Base-by-base conservation (phyloP, 306 rosid species). In the Trichosanthes truncata region DNA sequence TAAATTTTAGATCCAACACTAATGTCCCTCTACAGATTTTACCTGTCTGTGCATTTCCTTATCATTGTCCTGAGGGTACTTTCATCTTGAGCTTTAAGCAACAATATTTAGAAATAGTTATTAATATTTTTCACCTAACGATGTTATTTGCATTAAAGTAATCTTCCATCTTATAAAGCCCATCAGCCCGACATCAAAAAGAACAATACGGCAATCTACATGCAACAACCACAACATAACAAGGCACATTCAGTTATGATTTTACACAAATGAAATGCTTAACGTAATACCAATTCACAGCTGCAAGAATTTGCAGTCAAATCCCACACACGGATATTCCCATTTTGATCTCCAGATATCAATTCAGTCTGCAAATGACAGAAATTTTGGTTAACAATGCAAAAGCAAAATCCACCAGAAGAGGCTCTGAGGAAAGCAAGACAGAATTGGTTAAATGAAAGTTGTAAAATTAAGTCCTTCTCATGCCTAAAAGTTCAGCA, bases 271-370 rank as follows among this genome's bases (percentile, higher is more conserved):
- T 36, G n/a, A 78, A 18, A 75, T 43, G 35, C 73, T 25, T 35
- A 82, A 40, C 61, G 46, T 29, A 79, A 45, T 93, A 96, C 99
- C 98, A 96, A 77, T 89, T 96, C 99, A 62, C 99, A 96, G 84
- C 99, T 93, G 88, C 99, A 96, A 60, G 98, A 93, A 82, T 96
- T 96, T 74, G 98, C 99, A 20, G 99, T 96, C 90, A 96, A 90
- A 84, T 96, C 99, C 99, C 99, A 96, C 75, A 96, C 99, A 77
- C 98, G 97, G 65, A 96, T 96, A 60, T 96, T 96, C 77, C 99
- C 98, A 85, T 96, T 96, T 85, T 96, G 98, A 88, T 96, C 99
- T 66, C 98, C 99, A 40, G 99, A 96, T 86, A 96, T 93, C 48
- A 96, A 92, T 86, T 96, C 99, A 73, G 96, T 96, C 99, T 93